phyloP scores from a whole-genome alignment of 768 basidiomycete species.

The Calocybe gangraenosa region DNA sequence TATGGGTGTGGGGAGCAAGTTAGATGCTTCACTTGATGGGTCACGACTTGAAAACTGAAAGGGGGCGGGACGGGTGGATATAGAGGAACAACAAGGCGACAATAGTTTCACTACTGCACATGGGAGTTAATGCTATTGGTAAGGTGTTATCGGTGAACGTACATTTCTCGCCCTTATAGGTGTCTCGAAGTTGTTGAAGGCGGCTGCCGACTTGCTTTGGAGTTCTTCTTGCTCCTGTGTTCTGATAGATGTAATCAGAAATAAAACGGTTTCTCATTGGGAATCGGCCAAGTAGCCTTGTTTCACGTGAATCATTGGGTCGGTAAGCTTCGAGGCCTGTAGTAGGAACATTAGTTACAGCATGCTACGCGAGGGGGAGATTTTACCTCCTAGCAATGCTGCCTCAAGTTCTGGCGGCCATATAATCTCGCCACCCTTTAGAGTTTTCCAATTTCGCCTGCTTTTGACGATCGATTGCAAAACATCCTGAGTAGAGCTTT shows the following conservation, averaged over 20 bases:
- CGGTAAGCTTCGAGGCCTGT: conserved; percentile 62
- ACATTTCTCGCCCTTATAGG: conserved; percentile 64
- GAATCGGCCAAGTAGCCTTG: conserved; percentile 48
- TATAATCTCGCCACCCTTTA: conserved; percentile 64
- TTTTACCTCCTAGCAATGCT: conserved; percentile 63
- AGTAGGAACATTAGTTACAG: conserved; percentile 7
- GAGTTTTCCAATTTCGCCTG: conserved; percentile 70
- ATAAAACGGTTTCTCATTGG: conserved; percentile 66
- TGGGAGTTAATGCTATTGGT: conserved; percentile 6
- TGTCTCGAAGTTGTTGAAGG: conserved; percentile 69
- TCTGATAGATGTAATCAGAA: conserved; percentile 64
- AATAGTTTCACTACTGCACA: conserved; percentile 41
- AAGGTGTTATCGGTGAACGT: conserved; percentile 20
- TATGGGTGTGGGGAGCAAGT: conserved; percentile 33
- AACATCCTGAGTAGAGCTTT: conserved; percentile 43
- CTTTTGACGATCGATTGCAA: conserved; percentile 59
- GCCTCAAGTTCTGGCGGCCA: conserved; percentile 77
- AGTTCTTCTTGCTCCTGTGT: conserved; percentile 62
- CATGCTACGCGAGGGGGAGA: neutral
- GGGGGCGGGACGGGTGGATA: conserved; percentile 13
- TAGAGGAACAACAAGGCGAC: conserved; percentile 28
- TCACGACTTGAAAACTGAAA: conserved; percentile 20
- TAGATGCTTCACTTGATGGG: conserved; percentile 35
- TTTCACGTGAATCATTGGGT: conserved; percentile 66
- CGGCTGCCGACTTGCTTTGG: conserved; percentile 77